Evolutionary conservation across 2,329 filamentous ascomycete genomes (phyloP).

Genomic region (Trichoderma oligosporum): DNA sequence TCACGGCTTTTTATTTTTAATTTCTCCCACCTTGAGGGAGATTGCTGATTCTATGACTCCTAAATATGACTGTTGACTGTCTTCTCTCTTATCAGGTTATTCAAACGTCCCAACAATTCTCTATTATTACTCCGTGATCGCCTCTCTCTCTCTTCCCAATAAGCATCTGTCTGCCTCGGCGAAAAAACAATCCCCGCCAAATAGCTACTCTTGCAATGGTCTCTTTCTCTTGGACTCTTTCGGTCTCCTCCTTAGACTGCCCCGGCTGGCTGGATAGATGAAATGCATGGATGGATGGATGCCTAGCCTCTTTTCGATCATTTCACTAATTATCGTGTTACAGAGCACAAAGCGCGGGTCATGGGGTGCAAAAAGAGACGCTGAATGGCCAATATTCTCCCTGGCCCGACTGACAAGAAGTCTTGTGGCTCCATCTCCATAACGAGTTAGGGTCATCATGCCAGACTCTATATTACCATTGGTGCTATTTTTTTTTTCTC

Average conservation of each 20-base stretch:
- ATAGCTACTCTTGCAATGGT: neutral
- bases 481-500: neutral
- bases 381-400: conserved; percentile 1
- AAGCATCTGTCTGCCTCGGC: neutral
- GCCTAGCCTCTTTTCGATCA: neutral
- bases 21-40: too few species aligned
- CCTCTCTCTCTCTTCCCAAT: neutral
- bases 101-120: too few species aligned
- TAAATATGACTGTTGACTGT: too few species aligned
- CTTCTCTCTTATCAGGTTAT: too few species aligned
- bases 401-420: neutral
- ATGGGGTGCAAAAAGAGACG: neutral
- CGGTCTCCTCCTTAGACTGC: neutral
- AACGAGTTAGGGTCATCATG: neutral
- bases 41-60: too few species aligned
- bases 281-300: neutral
- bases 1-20: too few species aligned
- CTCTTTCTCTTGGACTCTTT: neutral
- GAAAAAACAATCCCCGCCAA: neutral
- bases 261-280: conserved; percentile 3
- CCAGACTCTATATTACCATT: neutral
- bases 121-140: too few species aligned
- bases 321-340: neutral
- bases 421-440: neutral
- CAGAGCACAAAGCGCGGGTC: neutral